Percentiles rank a stretch among this genome's conserved stretches.
Conservation (phyloP, 306 rosid genomes). For the Prunus padus region DNA sequence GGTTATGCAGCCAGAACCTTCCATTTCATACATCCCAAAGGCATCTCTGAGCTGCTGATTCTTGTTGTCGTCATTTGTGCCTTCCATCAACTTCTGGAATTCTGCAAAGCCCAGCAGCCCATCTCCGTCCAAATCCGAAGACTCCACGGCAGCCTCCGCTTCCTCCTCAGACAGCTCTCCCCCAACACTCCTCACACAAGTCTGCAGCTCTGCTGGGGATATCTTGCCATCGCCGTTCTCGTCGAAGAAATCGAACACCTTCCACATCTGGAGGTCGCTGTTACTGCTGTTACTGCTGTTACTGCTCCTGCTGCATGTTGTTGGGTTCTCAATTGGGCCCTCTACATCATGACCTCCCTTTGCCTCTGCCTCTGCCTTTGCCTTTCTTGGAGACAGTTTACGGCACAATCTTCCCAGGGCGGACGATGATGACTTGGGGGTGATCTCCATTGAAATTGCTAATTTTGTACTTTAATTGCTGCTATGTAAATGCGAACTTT, state of each 20-base stretch:
- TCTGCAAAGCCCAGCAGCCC: constrained; percentile 35
- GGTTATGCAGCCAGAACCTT: constrained; percentile 30
- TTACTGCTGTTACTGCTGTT: constrained; percentile 1
- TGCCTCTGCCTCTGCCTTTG: not conserved
- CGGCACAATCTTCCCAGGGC: not conserved
- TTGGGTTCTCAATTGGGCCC: not conserved
- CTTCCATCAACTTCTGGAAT: constrained; percentile 34
- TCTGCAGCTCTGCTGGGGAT: constrained; percentile 37
- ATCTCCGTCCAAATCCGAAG: constrained; percentile 34
- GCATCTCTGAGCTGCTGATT: constrained; percentile 27
- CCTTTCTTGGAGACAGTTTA: constrained; percentile 1
- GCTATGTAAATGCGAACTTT: too few relatives aligned
- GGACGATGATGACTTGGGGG: not conserved
- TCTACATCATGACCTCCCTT: not conserved
- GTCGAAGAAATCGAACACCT: constrained; percentile 31
- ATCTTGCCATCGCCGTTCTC: constrained; percentile 36
- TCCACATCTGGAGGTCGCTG: not conserved
- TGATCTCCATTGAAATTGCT: not conserved
- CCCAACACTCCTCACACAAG: constrained; percentile 23
- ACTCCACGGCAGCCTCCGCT: constrained; percentile 26
- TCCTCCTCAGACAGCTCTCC: constrained; percentile 29
- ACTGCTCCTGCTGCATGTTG: not conserved
- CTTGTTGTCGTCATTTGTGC: constrained; percentile 19
- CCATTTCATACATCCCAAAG: constrained; percentile 35
- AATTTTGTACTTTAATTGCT: not conserved